Evolutionary conservation across 768 basidiomycete genomes (phyloP).

Genomic region (Pisolithus sp.): DNA sequence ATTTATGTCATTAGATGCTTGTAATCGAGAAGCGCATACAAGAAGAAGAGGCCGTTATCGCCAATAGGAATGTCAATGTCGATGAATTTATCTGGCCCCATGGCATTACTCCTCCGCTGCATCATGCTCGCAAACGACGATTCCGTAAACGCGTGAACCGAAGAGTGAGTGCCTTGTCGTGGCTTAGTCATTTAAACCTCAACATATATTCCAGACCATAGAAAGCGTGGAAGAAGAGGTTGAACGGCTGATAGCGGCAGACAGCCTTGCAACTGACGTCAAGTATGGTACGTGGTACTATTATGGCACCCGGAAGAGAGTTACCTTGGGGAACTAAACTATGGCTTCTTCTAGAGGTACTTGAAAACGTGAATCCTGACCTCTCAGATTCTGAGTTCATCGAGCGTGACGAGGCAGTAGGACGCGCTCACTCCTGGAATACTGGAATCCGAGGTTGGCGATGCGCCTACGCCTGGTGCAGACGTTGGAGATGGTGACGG

Average conservation of each 20-base stretch:
- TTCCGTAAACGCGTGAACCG: slow-evolving; percentile 88
- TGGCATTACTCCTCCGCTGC: slow-evolving; percentile 89
- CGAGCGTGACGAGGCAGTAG: slow-evolving; percentile 53
- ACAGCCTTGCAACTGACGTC: slow-evolving; percentile 66
- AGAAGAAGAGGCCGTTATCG: slow-evolving; percentile 57
- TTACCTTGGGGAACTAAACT: too few relatives aligned
- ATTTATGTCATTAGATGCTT: slow-evolving; percentile 64
- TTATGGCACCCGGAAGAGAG: neutral
- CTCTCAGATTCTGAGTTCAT: slow-evolving; percentile 85
- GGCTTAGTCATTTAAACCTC: neutral
- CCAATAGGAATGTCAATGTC: slow-evolving; percentile 71
- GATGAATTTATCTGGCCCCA: slow-evolving; percentile 98
- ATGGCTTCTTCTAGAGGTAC: slow-evolving; percentile 47
- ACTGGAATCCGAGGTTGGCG: slow-evolving; percentile 57
- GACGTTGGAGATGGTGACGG: slow-evolving; percentile 53
- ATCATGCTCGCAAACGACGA: slow-evolving; percentile 83
- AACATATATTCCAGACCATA: slow-evolving; percentile 55
- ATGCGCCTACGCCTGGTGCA: slow-evolving; percentile 51
- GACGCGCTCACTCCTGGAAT: slow-evolving; percentile 71
- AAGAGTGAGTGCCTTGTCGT: slow-evolving; percentile 42
- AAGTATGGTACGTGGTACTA: slow-evolving; percentile 51
- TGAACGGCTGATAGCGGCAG: slow-evolving; percentile 77
- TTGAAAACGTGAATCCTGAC: slow-evolving; percentile 89
- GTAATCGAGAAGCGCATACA: slow-evolving; percentile 74
- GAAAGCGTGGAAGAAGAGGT: slow-evolving; percentile 94